Conservation (phyloP, 2,329 filamentous ascomycete genomes). For the Shiraia bambusicola region DNA sequence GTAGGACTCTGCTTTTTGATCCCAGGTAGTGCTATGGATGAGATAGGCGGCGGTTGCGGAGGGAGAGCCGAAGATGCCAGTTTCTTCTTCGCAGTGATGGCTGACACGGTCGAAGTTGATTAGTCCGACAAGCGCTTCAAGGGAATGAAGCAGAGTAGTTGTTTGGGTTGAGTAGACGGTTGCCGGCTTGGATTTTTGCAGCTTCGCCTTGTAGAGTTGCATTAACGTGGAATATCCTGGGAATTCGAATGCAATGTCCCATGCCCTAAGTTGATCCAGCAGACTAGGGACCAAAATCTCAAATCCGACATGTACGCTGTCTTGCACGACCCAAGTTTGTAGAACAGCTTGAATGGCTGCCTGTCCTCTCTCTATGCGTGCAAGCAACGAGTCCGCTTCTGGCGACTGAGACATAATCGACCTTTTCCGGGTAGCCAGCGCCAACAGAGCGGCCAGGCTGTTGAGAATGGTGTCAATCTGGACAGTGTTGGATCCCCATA, state of each 20-base stretch:
- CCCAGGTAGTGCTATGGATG: constrained; percentile 33
- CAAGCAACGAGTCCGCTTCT: not conserved
- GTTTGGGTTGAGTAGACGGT: constrained; percentile 10
- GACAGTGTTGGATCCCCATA: constrained; percentile 22
- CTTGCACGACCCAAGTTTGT: constrained; percentile 31
- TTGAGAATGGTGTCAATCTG: constrained; percentile 41
- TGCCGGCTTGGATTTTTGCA: not conserved
- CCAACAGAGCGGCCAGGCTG: constrained; percentile 37
- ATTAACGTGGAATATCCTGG: not conserved
- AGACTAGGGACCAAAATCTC: constrained; percentile 41
- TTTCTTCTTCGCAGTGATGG: constrained; percentile 5
- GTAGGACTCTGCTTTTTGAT: constrained; percentile 34
- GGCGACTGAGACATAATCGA: too few species aligned
- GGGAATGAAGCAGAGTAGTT: constrained; percentile 40
- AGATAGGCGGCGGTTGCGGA: constrained; percentile 45
- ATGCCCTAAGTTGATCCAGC: constrained; percentile 29
- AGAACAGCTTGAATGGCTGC: constrained; percentile 12
- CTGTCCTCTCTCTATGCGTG: not conserved
- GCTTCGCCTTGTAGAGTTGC: not conserved
- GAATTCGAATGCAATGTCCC: constrained; percentile 5
- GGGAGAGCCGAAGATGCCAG: constrained; percentile 42
- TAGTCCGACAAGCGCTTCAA: constrained; percentile 43
- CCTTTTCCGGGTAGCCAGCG: constrained; percentile 20
- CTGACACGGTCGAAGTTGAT: constrained; percentile 42
- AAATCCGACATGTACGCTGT: constrained; percentile 37